A percentile compares a stretch with the other conserved stretches of the same genome.
These are phyloP conservation scores for Geranium incanum DNA, from an alignment of 441 rosid species.

Conservation along the genomic window DNA sequence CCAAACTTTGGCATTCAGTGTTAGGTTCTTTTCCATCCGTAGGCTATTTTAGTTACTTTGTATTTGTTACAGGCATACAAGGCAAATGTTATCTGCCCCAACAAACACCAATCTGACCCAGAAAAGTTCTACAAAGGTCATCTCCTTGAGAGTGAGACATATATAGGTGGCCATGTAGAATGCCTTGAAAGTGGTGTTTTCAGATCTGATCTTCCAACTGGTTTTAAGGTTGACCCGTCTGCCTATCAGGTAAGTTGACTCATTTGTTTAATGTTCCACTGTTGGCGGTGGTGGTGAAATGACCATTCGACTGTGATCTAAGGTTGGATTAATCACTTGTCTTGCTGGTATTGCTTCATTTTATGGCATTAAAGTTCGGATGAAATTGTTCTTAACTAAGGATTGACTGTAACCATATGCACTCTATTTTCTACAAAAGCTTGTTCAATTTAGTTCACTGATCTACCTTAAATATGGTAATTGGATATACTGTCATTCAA, in stretches of 20 bases:
- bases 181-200: constrained; percentile 99
- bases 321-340: neutral
- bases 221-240: constrained; percentile 76
- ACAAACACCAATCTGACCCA: constrained; percentile 86
- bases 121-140: constrained; percentile 75
- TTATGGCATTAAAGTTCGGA: neutral
- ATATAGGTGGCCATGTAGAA: constrained; percentile 97
- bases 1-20: constrained; percentile 18
- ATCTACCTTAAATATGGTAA: neutral
- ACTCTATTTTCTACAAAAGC: constrained; percentile 4
- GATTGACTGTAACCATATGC: neutral
- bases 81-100: constrained; percentile 97
- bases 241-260: constrained; percentile 63
- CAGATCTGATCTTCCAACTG: constrained; percentile 91
- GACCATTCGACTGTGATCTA: constrained; percentile 4
- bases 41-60: constrained; percentile 20
- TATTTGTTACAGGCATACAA: constrained; percentile 64
- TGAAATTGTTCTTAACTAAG: constrained; percentile 1
- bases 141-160: constrained; percentile 97
- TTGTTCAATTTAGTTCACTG: neutral
- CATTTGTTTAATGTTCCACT: constrained; percentile 18
- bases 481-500: neutral
- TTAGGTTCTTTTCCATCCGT: constrained; percentile 20
- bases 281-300: constrained; percentile 1
- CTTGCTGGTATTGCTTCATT: neutral